Conservation (phyloP, 1,284 basidiomycete species). For the Cerioporus squamosus region DNA sequence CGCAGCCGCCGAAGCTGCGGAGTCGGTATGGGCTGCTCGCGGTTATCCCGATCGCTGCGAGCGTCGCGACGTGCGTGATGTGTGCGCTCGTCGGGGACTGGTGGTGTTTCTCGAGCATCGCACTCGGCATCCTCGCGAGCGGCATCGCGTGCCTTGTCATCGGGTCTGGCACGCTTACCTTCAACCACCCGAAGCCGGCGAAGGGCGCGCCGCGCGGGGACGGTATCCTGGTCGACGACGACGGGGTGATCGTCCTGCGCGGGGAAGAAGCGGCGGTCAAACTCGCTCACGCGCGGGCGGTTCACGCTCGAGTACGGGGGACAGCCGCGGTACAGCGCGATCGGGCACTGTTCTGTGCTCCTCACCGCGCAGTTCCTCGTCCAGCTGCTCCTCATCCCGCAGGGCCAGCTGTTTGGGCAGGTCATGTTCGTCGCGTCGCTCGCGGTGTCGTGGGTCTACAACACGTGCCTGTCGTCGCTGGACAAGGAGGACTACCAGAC, state of each 20-base stretch:
- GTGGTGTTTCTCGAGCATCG: constrained; percentile 21
- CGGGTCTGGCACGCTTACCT: constrained; percentile 19
- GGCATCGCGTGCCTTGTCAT: constrained; percentile 23
- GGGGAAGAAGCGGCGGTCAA: constrained; percentile 21
- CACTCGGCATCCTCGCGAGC: constrained; percentile 19
- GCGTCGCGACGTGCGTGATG: constrained; percentile 17
- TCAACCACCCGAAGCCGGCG: constrained; percentile 17
- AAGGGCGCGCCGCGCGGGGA: constrained; percentile 20
- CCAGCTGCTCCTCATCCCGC: constrained; percentile 23
- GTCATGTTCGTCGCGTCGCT: constrained; percentile 24
- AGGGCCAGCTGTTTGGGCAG: constrained; percentile 22
- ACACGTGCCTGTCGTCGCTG: constrained; percentile 22
- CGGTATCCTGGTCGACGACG: constrained; percentile 19
- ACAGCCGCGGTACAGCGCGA: constrained; percentile 11
- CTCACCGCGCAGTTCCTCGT: constrained; percentile 24
- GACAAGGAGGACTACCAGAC: constrained; percentile 25
- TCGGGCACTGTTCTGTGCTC: constrained; percentile 19
- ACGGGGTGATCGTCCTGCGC: constrained; percentile 13
- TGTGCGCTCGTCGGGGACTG: constrained; percentile 23
- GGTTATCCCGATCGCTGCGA: constrained; percentile 17
- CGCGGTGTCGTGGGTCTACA: constrained; percentile 22
- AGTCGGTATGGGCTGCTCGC: constrained; percentile 10
- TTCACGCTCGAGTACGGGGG: constrained; percentile 15
- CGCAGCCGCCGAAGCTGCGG: background rate
- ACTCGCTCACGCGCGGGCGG: constrained; percentile 19